phyloP scores from a whole-genome alignment of 768 basidiomycete genomes.

The Tephrocybe sp. region DNA sequence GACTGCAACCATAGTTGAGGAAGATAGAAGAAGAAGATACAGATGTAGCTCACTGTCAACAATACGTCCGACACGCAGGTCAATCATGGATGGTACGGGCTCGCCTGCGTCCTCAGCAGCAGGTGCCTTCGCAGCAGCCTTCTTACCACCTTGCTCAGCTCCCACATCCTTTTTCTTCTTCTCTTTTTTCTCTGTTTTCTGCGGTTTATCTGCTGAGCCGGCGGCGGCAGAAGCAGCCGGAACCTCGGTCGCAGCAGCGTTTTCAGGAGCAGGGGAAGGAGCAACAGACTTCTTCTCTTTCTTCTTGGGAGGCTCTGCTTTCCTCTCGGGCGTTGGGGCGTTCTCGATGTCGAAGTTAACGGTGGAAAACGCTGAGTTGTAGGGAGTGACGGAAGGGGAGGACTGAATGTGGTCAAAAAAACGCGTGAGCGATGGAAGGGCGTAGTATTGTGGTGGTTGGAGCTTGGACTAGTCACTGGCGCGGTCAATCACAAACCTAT shows the following conservation, averaged over 20 bases:
- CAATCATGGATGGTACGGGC: slow-evolving; percentile 95
- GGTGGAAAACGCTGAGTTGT: slow-evolving; percentile 48
- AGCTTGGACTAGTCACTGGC: slow-evolving; percentile 56
- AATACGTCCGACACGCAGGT: slow-evolving; percentile 91
- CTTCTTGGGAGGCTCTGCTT: slow-evolving; percentile 73
- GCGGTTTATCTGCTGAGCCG: slow-evolving; percentile 32
- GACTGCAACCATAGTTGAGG: slow-evolving; percentile 49
- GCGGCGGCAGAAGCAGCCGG: slow-evolving; percentile 23
- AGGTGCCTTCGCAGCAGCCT: slow-evolving; percentile 38
- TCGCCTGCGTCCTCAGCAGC: slow-evolving; percentile 65
- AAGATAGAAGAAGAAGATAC: background rate
- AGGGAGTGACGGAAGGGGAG: slow-evolving; percentile 56
- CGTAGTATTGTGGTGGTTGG: slow-evolving; percentile 71
- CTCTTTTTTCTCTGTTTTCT: slow-evolving; percentile 61
- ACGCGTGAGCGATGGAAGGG: slow-evolving; percentile 80
- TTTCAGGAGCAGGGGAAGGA: slow-evolving; percentile 24
- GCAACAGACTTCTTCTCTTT: slow-evolving; percentile 58
- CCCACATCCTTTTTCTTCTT: slow-evolving; percentile 49
- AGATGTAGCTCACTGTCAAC: slow-evolving; percentile 78
- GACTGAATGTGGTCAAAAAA: slow-evolving; percentile 96
- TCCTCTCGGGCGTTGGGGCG: slow-evolving; percentile 75
- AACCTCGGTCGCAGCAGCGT: slow-evolving; percentile 26
- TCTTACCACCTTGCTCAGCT: slow-evolving; percentile 34
- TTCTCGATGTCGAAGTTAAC: slow-evolving; percentile 73
- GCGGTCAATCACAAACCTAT: background rate